phyloP scores from a whole-genome alignment of 1,139 yeast genomes.

The Debaryomyces singareniensis region DNA sequence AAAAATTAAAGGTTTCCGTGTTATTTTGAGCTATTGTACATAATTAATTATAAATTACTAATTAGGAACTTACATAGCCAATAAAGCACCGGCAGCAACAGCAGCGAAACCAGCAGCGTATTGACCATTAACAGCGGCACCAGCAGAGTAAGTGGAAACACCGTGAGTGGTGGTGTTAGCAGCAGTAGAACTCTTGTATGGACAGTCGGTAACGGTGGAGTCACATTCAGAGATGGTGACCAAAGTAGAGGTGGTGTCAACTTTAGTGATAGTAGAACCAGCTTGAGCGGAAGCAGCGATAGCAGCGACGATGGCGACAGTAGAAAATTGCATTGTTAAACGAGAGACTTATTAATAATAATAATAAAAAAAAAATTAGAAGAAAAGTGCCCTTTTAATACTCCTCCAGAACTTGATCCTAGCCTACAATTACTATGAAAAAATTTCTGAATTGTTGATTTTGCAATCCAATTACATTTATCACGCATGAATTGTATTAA shows the following conservation, averaged over 20 bases:
- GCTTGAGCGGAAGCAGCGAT: slow-evolving; percentile 32
- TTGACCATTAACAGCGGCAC: slow-evolving; percentile 26
- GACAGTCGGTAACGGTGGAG: slow-evolving; percentile 33
- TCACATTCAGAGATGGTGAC: slow-evolving; percentile 42
- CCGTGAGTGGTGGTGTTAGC: slow-evolving; percentile 21
- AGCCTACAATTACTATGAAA: no score
- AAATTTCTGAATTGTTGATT: no score
- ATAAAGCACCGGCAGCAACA: slow-evolving; percentile 47
- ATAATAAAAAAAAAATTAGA: not conserved
- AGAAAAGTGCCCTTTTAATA: not conserved
- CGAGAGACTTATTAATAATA: no score
- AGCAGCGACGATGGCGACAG: slow-evolving; percentile 36
- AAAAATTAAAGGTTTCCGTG: not conserved
- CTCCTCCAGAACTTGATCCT: no score
- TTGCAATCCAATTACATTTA: no score
- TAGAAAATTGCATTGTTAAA: slow-evolving; percentile 42
- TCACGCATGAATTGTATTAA: no score
- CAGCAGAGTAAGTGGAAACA: slow-evolving; percentile 37
- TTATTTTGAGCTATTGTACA: no score
- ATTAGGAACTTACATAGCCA: slow-evolving; percentile 33
- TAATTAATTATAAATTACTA: no score
- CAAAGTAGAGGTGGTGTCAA: slow-evolving; percentile 22
- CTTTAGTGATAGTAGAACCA: slow-evolving; percentile 29
- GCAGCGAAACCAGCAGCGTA: slow-evolving; percentile 44
- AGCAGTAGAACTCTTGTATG: slow-evolving; percentile 20